Evolutionary conservation across 495 filamentous ascomycete genomes (phyloP), one percentile per base, ranked within the genome.

Genomic region (Hypoxylon lienhwacheense): DNA sequence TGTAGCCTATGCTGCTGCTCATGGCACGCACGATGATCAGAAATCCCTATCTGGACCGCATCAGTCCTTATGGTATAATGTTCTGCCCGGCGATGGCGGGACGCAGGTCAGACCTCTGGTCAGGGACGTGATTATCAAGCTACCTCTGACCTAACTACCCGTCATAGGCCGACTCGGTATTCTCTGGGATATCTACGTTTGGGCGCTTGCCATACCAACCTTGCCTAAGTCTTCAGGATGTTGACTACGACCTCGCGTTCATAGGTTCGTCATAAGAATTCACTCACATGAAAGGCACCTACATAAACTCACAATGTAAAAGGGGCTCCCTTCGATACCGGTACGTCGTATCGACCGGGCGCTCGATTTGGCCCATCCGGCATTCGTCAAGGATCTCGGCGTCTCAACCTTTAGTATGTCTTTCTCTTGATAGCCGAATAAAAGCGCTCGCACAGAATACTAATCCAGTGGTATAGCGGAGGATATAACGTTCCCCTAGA

Each of bases 181-280:
- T 91, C 69, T 85, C 86, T n/a, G 90, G 90, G 36, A 87, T 92
- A 42, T 84, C 86, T 33, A 91, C 86, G 43, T 95, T 92, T 71
- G 90, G 87, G 20, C 90, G 91, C 65, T 75, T 91, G 25, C 84
- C 83, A 33, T 84, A 90, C 55, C 76, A 80, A 20, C 86, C 85
- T 33, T 93, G 90, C 60, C 79, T 95, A 1, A 78, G 80, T 42
- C 76, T 83, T 49, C 82, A 83, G 2, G 75, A 85, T 24, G 78
- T 79, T 39, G 66, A 71, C 35, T 93, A 88, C 59, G 90, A 95
- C 63, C 89, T 95, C 50, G 90, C 81, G 16, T 82, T 95, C 47
- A 83, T 95, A 39, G 90, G 90, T 42, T 85, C 83, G 70, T 85
- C 82, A 61, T 85, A 79, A 4, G 6, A 15, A 6, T 5, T 8